A percentile compares a stretch with the other conserved stretches of the same genome.
phyloP scores from a whole-genome alignment of 1,139 yeast species.

The Kurtzmaniella quercitrusa region DNA sequence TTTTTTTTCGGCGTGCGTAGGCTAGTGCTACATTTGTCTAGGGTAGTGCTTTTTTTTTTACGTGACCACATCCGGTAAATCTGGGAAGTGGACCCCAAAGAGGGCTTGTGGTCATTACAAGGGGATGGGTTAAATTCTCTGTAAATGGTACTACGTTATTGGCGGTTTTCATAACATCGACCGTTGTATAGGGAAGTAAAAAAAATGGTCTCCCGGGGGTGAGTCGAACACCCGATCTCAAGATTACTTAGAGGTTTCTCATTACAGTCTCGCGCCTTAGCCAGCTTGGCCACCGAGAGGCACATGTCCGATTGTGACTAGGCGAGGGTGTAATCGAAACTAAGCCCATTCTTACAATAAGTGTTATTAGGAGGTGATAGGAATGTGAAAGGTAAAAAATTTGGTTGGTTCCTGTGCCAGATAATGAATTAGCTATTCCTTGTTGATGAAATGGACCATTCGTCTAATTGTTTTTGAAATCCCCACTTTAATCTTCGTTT shows the following conservation, averaged over 20 bases:
- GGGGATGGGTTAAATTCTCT: no score
- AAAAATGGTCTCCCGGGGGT: constrained; percentile 69
- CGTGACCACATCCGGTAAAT: neutral
- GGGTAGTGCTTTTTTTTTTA: neutral
- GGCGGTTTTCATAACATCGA: no score
- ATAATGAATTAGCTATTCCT: no score
- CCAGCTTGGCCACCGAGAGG: constrained; percentile 79
- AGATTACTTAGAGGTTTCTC: constrained; percentile 49
- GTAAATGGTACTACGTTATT: no score
- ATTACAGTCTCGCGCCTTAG: constrained; percentile 81
- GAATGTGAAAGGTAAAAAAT: no score
- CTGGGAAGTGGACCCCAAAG: neutral
- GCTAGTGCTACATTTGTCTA: neutral
- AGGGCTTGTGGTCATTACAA: neutral
- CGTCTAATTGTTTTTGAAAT: no score
- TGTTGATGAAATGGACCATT: no score
- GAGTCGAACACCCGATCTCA: constrained; percentile 86
- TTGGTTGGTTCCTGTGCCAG: no score
- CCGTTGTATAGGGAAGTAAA: constrained; percentile 5
- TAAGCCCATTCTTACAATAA: neutral
- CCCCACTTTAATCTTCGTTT: no score
- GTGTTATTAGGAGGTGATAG: no score
- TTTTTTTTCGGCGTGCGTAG: neutral
- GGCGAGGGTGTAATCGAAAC: no score
- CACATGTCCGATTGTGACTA: constrained; percentile 7